Evolutionary conservation across 768 basidiomycete genomes (phyloP).

Genomic region (Leucocoprinus birnbaumii): DNA sequence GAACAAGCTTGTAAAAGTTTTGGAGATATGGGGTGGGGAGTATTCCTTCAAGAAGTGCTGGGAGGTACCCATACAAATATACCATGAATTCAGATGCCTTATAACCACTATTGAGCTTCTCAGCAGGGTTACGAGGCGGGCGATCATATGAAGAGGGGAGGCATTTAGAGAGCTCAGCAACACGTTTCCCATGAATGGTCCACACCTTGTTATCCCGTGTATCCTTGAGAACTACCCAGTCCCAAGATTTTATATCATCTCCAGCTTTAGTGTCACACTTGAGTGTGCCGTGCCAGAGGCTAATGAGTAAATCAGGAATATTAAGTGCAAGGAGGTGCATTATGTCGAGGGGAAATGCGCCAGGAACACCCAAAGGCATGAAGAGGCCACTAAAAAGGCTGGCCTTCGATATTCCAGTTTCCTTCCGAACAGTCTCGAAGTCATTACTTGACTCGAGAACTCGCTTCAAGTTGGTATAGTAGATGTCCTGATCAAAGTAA

Average conservation of each 20-base stretch:
- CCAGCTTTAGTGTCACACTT: constrained; percentile 18
- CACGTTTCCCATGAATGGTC: constrained; percentile 29
- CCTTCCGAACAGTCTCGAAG: constrained; percentile 18
- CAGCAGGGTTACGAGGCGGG: constrained; percentile 25
- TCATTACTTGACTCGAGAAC: constrained; percentile 17
- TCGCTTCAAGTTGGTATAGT: neutral
- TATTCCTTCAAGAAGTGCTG: constrained; percentile 22
- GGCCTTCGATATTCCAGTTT: constrained; percentile 33
- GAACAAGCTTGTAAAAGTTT: constrained; percentile 27
- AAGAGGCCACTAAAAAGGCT: constrained; percentile 33
- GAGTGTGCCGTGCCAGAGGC: constrained; percentile 29
- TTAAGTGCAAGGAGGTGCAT: constrained; percentile 37
- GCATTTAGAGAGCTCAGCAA: constrained; percentile 19
- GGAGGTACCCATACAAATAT: constrained; percentile 33
- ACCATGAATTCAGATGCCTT: constrained; percentile 32
- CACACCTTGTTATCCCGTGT: constrained; percentile 21
- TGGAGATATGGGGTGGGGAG: constrained; percentile 20
- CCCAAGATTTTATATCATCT: constrained; percentile 19
- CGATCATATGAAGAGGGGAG: constrained; percentile 24
- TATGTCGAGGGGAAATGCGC: constrained; percentile 32
- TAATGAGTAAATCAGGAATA: constrained; percentile 35
- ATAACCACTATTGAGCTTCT: constrained; percentile 36
- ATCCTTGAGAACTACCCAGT: constrained; percentile 27
- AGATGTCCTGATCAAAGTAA: neutral
- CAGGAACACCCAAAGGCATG: constrained; percentile 25